Evolutionary conservation across 2,329 filamentous ascomycete species (phyloP).

Genomic region (Dothistroma pini): DNA sequence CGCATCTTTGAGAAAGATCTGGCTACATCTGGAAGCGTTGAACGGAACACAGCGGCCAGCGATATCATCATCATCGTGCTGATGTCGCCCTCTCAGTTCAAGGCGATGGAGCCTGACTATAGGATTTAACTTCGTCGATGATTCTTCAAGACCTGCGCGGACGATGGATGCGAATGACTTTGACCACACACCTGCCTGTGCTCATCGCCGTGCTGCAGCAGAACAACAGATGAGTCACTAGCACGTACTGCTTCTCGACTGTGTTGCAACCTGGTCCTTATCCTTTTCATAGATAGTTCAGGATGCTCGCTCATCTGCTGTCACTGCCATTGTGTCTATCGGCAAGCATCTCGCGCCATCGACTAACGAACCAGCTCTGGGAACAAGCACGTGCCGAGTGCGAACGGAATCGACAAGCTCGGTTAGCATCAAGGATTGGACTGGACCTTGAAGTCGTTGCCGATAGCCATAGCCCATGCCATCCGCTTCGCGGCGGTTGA

Average conservation of each 20-base stretch:
- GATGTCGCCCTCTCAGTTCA: not conserved
- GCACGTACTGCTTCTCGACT: not conserved
- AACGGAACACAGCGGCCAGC: not conserved
- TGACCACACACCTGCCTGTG: not conserved
- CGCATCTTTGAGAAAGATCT: too few relatives aligned
- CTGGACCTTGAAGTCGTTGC: not conserved
- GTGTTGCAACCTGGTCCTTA: not conserved
- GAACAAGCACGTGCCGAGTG: not conserved
- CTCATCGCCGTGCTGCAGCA: not conserved
- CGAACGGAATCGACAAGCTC: not conserved
- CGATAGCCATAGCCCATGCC: not conserved
- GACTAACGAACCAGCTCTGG: not conserved
- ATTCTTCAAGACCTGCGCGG: not conserved
- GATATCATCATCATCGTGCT: not conserved
- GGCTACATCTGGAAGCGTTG: not conserved
- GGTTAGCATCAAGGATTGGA: not conserved
- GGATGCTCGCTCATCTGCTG: not conserved
- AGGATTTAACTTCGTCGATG: not conserved
- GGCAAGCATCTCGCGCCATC: not conserved
- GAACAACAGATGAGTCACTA: not conserved
- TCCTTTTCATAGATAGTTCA: not conserved
- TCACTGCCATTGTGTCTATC: not conserved
- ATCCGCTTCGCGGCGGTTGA: not conserved
- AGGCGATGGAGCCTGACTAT: not conserved
- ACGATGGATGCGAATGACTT: not conserved